These are phyloP conservation scores for Clonostachys rhizophaga DNA, from an alignment of 2,329 filamentous ascomycete genomes.

Conservation along the genomic window DNA sequence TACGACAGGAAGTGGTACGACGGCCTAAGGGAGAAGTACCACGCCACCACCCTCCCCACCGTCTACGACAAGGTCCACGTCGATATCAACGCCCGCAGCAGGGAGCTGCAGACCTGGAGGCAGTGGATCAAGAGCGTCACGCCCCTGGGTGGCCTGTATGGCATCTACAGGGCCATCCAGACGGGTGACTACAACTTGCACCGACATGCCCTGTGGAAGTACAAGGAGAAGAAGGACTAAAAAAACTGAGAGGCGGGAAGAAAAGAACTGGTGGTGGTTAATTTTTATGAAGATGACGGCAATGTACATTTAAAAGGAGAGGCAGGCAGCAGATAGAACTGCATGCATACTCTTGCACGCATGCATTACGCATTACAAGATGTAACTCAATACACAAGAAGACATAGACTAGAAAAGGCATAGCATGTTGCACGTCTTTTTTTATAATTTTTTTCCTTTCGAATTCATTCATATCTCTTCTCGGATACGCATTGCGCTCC, in stretches of 20 bases:
- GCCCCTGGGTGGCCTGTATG: slow-evolving; percentile 55
- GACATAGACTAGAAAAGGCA: not conserved
- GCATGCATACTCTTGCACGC: not conserved
- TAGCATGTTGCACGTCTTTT: not conserved
- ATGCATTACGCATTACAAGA: not conserved
- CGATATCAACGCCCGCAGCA: slow-evolving; percentile 37
- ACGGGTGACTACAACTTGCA: slow-evolving; percentile 53
- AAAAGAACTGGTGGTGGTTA: not conserved
- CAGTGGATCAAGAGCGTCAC: slow-evolving; percentile 40
- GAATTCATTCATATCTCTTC: not conserved
- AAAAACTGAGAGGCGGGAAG: not conserved
- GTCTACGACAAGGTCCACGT: slow-evolving; percentile 70
- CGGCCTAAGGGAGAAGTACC: slow-evolving; percentile 55
- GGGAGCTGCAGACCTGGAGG: slow-evolving; percentile 27
- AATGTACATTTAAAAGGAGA: not conserved
- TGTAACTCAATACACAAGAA: not conserved
- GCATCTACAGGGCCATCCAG: slow-evolving; percentile 53
- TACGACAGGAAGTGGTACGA: slow-evolving; percentile 60
- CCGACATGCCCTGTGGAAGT: slow-evolving; percentile 48
- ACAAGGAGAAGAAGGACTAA: slow-evolving; percentile 22
- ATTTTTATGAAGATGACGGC: not conserved
- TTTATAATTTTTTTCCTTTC: not conserved
- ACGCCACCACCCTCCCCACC: slow-evolving; percentile 55
- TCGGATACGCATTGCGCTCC: not conserved
- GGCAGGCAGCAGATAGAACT: not conserved